phyloP scores from a whole-genome alignment of 106 monocot species.

The Acanthochlamys bracteata region DNA sequence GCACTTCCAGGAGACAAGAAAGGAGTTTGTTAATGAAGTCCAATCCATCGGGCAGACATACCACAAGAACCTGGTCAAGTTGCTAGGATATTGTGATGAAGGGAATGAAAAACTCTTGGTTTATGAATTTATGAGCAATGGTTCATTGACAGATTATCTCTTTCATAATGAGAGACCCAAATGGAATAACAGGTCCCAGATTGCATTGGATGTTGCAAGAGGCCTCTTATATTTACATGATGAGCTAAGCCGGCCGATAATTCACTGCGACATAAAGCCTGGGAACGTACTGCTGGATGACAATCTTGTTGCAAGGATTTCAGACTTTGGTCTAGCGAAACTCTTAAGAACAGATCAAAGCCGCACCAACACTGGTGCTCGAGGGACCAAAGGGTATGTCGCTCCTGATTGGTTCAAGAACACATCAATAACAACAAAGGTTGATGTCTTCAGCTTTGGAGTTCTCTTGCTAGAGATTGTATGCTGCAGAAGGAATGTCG shows the following conservation, averaged over 20 bases:
- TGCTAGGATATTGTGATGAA: conserved; percentile 20
- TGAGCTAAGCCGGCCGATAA: conserved; percentile 1
- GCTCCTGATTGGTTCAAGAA: conserved; percentile 13
- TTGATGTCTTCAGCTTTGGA: conserved; percentile 10
- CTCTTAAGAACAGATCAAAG: conserved; percentile 11
- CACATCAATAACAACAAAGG: neutral
- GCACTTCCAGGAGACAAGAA: conserved; percentile 9
- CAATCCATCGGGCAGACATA: conserved; percentile 15
- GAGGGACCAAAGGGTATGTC: conserved; percentile 9
- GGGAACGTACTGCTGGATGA: conserved; percentile 18
- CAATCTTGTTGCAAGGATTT: conserved; percentile 2
- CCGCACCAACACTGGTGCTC: conserved; percentile 2
- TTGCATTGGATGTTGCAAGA: conserved; percentile 3
- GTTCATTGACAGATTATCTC: conserved; percentile 11
- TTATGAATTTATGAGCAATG: conserved; percentile 27
- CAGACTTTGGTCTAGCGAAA: conserved; percentile 17
- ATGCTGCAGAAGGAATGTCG: conserved; percentile 6
- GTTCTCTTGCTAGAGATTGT: conserved; percentile 5
- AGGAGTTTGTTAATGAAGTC: conserved; percentile 22
- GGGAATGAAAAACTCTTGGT: conserved; percentile 16
- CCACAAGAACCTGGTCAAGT: conserved; percentile 15
- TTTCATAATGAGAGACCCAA: neutral
- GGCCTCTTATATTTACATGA: conserved; percentile 13
- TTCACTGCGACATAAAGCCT: conserved; percentile 19
- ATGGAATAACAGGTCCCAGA: conserved; percentile 11